Conservation (phyloP, 139 green algal species). For the Parachlorella kessleri region DNA sequence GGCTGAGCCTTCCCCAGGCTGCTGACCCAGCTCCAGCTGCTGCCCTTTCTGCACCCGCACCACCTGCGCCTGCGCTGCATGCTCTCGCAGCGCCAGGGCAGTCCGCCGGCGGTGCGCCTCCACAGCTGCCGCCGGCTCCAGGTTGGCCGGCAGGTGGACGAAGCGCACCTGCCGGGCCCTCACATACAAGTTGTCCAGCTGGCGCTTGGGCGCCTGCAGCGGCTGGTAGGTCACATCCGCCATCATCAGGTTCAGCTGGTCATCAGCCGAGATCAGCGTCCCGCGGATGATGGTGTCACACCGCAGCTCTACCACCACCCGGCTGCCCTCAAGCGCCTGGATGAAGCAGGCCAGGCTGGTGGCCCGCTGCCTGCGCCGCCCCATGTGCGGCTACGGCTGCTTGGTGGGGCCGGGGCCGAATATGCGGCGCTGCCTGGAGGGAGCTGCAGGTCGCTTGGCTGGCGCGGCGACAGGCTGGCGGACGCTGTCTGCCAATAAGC, state of each 20-base stretch:
- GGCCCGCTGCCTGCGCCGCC: neutral
- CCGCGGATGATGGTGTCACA: conserved; percentile 46
- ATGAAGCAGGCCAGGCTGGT: conserved; percentile 42
- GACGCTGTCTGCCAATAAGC: neutral
- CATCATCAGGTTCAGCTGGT: conserved; percentile 48
- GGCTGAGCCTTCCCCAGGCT: too few species aligned
- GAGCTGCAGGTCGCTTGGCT: neutral
- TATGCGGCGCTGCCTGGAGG: neutral
- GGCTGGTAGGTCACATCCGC: conserved; percentile 18
- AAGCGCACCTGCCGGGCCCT: conserved; percentile 33
- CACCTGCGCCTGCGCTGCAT: conserved; percentile 19
- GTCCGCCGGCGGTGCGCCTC: conserved; percentile 17
- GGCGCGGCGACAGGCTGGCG: neutral
- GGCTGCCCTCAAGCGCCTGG: conserved; percentile 43
- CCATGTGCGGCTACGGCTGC: neutral
- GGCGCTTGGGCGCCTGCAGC: conserved; percentile 16
- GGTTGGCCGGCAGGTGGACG: conserved; percentile 42
- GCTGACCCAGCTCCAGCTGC: conserved; percentile 12
- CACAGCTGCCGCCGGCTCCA: conserved; percentile 24
- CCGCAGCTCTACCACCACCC: conserved; percentile 48
- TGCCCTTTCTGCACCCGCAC: conserved; percentile 14
- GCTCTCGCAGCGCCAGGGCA: conserved; percentile 4
- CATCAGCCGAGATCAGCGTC: conserved; percentile 33
- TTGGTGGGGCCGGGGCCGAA: neutral
- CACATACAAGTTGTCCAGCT: conserved; percentile 26